Conservation (phyloP, 352 stramenopile species). For the Pythium volutum region DNA sequence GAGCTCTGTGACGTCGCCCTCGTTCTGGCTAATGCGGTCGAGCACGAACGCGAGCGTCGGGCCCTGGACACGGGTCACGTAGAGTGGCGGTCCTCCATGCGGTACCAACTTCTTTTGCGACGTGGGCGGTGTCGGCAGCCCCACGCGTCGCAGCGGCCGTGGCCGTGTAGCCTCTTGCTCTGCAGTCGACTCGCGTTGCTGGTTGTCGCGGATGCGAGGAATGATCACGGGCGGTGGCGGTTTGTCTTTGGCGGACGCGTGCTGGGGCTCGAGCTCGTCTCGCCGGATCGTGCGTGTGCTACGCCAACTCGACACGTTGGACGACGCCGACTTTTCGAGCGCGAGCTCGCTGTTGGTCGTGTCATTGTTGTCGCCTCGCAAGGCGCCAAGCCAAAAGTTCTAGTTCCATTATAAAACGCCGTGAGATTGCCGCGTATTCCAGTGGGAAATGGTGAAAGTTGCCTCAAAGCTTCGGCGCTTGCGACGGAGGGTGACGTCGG, state of each 20-base stretch:
- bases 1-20: slow-evolving; percentile 60
- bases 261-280: not conserved
- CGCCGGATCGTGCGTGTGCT: not conserved
- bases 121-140: slow-evolving; percentile 5
- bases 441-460: not conserved
- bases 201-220: not conserved
- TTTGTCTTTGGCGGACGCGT: not conserved
- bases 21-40: slow-evolving; percentile 52
- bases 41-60: slow-evolving; percentile 56
- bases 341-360: slow-evolving; percentile 19
- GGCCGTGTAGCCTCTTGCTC: not conserved
- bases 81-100: not conserved
- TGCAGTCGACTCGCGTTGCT: not conserved
- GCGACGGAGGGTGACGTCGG: slow-evolving; percentile 64
- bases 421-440: not conserved
- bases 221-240: not conserved
- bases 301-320: slow-evolving; percentile 22
- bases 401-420: not conserved
- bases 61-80: slow-evolving; percentile 26
- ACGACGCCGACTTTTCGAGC: slow-evolving; percentile 9
- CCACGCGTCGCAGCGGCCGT: slow-evolving; percentile 5
- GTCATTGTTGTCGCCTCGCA: slow-evolving; percentile 27
- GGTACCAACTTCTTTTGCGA: not conserved
- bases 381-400: slow-evolving; percentile 23
- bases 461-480: slow-evolving; percentile 59